A percentile compares a stretch with the other conserved stretches of the same genome.
These are phyloP conservation scores for Calendula officinalis DNA, from an alignment of 129 eudicot genomes.

Conservation along the genomic window DNA sequence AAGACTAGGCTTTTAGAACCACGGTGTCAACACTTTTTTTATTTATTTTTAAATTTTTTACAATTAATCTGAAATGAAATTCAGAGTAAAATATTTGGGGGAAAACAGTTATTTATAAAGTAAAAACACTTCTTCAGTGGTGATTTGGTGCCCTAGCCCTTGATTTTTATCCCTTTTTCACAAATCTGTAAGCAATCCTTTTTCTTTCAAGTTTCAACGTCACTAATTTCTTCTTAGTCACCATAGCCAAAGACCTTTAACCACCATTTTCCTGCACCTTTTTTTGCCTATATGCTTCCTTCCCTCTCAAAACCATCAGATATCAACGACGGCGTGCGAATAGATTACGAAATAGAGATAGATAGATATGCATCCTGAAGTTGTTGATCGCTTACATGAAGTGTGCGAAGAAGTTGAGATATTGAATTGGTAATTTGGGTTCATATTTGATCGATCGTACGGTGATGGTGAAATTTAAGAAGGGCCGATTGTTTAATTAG, in stretches of 20 bases:
- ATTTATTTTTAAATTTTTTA: no score
- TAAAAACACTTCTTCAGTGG: slow-evolving; percentile 9
- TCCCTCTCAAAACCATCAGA: no score
- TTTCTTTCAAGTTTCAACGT: not conserved
- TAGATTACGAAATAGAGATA: not conserved
- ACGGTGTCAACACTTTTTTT: no score
- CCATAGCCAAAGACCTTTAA: not conserved
- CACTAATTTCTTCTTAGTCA: not conserved
- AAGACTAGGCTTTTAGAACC: no score
- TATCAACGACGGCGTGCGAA: not conserved
- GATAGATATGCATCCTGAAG: slow-evolving; percentile 12
- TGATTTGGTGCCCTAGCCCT: slow-evolving; percentile 22
- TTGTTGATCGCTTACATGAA: slow-evolving; percentile 11
- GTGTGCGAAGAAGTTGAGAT: slow-evolving; percentile 5
- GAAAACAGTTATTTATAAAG: slow-evolving; percentile 6
- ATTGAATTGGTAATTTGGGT: slow-evolving; percentile 4
- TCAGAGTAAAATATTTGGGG: not conserved
- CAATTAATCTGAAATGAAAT: no score
- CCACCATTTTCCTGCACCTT: slow-evolving; percentile 16
- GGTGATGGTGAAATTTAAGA: slow-evolving; percentile 35
- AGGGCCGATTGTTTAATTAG: slow-evolving; percentile 35
- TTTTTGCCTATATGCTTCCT: not conserved
- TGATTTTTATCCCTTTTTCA: not conserved
- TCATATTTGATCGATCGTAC: slow-evolving; percentile 35
- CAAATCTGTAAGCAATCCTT: slow-evolving; percentile 17